Conservation (phyloP, 768 basidiomycete species). For the Megacollybia marginata region DNA sequence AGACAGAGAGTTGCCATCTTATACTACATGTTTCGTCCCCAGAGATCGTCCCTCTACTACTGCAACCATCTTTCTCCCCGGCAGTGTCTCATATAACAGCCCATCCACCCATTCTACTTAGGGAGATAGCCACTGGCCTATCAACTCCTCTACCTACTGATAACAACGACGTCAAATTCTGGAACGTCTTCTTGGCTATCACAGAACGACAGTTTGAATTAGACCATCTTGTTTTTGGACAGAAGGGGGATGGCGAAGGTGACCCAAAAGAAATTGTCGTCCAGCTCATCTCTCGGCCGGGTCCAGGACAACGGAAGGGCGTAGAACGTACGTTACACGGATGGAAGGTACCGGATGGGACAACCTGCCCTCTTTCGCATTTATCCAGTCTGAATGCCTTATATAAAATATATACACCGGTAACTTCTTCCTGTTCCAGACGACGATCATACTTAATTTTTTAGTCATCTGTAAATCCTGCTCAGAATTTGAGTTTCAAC, state of each 20-base stretch:
- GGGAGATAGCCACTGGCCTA: constrained; percentile 63
- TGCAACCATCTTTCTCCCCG: constrained; percentile 56
- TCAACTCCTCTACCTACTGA: constrained; percentile 63
- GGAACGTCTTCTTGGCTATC: constrained; percentile 67
- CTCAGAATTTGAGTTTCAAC: constrained; percentile 79
- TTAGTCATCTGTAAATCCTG: constrained; percentile 47
- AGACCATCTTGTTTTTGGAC: constrained; percentile 53
- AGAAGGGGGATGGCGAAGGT: constrained; percentile 43
- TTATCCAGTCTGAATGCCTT: constrained; percentile 43
- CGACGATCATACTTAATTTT: not conserved
- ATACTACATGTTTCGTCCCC: constrained; percentile 50
- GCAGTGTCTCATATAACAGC: constrained; percentile 57
- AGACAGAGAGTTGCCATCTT: constrained; percentile 25
- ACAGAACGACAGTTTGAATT: constrained; percentile 54
- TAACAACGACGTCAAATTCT: constrained; percentile 64
- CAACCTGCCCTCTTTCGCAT: constrained; percentile 40
- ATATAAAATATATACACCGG: constrained; percentile 28
- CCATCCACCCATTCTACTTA: constrained; percentile 65
- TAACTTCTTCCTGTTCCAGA: not conserved
- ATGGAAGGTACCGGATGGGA: constrained; percentile 34
- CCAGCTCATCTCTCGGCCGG: constrained; percentile 49
- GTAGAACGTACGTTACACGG: constrained; percentile 60
- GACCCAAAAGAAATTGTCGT: constrained; percentile 45
- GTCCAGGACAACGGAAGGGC: constrained; percentile 40
- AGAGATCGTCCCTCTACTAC: constrained; percentile 45